Conservation (phyloP, 352 stramenopile species). For the Phytophthora parvispora region DNA sequence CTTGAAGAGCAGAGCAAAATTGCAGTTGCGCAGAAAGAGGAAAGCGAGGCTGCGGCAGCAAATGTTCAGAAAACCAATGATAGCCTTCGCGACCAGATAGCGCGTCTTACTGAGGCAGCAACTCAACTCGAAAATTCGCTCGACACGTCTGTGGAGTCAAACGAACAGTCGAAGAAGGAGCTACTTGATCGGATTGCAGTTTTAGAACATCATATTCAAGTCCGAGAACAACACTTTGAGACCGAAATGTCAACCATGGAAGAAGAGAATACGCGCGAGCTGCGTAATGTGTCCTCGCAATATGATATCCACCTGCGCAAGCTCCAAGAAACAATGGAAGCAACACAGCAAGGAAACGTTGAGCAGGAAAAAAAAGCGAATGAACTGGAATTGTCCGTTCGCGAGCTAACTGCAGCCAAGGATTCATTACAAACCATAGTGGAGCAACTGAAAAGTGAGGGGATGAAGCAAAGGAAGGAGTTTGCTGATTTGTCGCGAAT, state of each 20-base stretch:
- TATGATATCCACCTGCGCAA: slow-evolving; percentile 40
- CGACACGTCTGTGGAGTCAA: slow-evolving; percentile 44
- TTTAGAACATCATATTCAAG: slow-evolving; percentile 43
- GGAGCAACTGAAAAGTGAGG: slow-evolving; percentile 43
- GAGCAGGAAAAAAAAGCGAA: slow-evolving; percentile 22
- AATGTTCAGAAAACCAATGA: slow-evolving; percentile 24
- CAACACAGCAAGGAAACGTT: slow-evolving; percentile 7
- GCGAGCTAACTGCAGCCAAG: slow-evolving; percentile 33
- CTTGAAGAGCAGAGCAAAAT: slow-evolving; percentile 41
- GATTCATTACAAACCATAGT: slow-evolving; percentile 36
- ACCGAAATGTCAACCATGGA: slow-evolving; percentile 28
- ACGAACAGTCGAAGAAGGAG: slow-evolving; percentile 34
- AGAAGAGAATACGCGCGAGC: slow-evolving; percentile 29
- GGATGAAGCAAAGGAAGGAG: slow-evolving; percentile 61
- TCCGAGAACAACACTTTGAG: slow-evolving; percentile 30
- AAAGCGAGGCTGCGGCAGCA: slow-evolving; percentile 9
- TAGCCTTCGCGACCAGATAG: slow-evolving; percentile 30
- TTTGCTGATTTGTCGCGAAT: slow-evolving; percentile 73
- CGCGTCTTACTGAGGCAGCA: slow-evolving; percentile 28
- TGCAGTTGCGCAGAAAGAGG: slow-evolving; percentile 22
- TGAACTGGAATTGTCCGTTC: slow-evolving; percentile 20
- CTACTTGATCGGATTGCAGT: slow-evolving; percentile 37
- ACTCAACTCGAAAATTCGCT: slow-evolving; percentile 34
- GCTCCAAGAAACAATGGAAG: slow-evolving; percentile 32
- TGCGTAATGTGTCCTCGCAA: slow-evolving; percentile 35